A percentile compares a stretch with the other conserved stretches of the same genome.
phyloP scores from a whole-genome alignment of 441 rosid species.

The Adansonia gregorii region DNA sequence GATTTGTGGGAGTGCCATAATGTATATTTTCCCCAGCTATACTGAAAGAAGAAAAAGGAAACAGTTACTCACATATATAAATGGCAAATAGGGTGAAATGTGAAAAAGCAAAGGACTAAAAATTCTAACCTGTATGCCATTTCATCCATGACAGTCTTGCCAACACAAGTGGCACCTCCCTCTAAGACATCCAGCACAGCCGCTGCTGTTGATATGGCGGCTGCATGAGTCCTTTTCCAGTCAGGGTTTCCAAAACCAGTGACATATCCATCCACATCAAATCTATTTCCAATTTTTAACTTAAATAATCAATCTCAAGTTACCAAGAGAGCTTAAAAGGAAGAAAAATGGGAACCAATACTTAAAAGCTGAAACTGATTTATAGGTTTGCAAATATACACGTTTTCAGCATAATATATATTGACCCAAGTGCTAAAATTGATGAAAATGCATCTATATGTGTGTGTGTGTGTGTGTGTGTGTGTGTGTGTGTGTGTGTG shows the following conservation, averaged over 20 bases:
- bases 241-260: slow-evolving; percentile 96
- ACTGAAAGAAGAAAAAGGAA: slow-evolving; percentile 41
- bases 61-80: background rate
- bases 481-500: too few species aligned
- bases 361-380: background rate
- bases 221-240: slow-evolving; percentile 83
- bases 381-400: background rate
- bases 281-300: slow-evolving; percentile 46
- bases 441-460: background rate
- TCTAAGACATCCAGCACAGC: slow-evolving; percentile 62
- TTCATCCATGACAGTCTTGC: slow-evolving; percentile 87
- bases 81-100: background rate
- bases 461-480: too few species aligned
- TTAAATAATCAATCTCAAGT: background rate
- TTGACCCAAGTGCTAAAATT: background rate
- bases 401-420: background rate
- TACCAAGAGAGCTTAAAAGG: slow-evolving; percentile 1
- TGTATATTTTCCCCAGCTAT: slow-evolving; percentile 89
- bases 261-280: slow-evolving; percentile 80
- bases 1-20: slow-evolving; percentile 92
- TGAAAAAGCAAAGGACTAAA: slow-evolving; percentile 4
- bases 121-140: slow-evolving; percentile 82
- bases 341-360: background rate
- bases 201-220: slow-evolving; percentile 73
- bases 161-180: slow-evolving; percentile 77